Evolutionary conservation across 345 rosid genomes (phyloP).

Genomic region (Salix brachista): DNA sequence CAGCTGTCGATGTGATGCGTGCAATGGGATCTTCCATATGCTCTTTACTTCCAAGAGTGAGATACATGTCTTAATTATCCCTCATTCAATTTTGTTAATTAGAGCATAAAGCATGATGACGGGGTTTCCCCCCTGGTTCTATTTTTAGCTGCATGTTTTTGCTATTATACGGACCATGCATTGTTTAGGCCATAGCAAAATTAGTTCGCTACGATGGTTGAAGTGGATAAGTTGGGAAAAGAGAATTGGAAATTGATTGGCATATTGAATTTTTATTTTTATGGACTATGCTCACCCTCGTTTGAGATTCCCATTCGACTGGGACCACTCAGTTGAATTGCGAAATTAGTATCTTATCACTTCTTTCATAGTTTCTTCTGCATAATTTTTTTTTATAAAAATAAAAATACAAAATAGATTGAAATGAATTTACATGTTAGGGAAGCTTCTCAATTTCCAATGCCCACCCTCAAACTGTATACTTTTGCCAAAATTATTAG

Average conservation of each 20-base stretch:
- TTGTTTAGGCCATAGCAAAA: not conserved
- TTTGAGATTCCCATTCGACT: not conserved
- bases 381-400: not conserved
- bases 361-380: not conserved
- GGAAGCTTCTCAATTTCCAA: not conserved
- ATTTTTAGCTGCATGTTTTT: not conserved
- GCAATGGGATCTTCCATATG: slow-evolving; percentile 75
- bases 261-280: not conserved
- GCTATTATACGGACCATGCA: not conserved
- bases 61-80: slow-evolving; percentile 13
- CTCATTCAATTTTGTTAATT: slow-evolving; percentile 2
- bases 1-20: slow-evolving; percentile 91
- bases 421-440: not conserved
- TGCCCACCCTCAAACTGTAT: not conserved
- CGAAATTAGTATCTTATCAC: not conserved
- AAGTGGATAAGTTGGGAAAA: not conserved
- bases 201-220: not conserved
- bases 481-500: not conserved
- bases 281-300: not conserved
- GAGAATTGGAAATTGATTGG: not conserved
- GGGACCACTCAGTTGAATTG: not conserved
- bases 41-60: slow-evolving; percentile 66
- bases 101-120: not conserved
- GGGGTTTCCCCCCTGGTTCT: not conserved
- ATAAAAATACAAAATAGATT: no score